Conservation (phyloP, 768 basidiomycete species). For the Boletellus ananas region DNA sequence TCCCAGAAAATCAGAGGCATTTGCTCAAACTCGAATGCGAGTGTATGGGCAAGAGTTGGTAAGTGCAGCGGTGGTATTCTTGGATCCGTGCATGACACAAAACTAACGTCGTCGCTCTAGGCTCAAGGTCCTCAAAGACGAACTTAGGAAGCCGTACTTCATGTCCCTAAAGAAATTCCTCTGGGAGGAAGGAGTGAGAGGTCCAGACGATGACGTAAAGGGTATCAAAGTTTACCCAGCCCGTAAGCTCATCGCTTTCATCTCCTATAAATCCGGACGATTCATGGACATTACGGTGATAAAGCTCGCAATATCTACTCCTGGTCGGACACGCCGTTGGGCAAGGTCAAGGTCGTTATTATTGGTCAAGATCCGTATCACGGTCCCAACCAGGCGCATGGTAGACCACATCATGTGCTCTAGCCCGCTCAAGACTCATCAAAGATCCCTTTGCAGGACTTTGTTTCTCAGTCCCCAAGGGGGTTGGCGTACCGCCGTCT, state of each 20-base stretch:
- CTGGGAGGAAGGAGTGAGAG: constrained; percentile 59
- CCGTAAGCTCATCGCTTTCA: constrained; percentile 45
- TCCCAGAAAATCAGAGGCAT: constrained; percentile 54
- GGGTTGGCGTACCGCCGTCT: constrained; percentile 74
- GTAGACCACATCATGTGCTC: constrained; percentile 36
- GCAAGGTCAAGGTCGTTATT: constrained; percentile 83
- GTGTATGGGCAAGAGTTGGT: constrained; percentile 74
- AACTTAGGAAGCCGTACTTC: constrained; percentile 77
- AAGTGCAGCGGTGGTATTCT: constrained; percentile 1
- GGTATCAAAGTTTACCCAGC: constrained; percentile 70
- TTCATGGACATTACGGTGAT: constrained; percentile 13
- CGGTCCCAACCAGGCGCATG: constrained; percentile 77
- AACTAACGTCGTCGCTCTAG: constrained; percentile 34
- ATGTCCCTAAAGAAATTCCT: constrained; percentile 66
- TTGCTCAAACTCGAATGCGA: constrained; percentile 68
- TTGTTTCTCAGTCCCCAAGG: constrained; percentile 86
- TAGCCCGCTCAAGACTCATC: constrained; percentile 9
- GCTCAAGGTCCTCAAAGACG: constrained; percentile 71
- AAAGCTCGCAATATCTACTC: constrained; percentile 82
- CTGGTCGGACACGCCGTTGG: constrained; percentile 87
- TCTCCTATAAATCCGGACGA: constrained; percentile 6
- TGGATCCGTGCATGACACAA: not conserved
- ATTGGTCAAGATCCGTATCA: constrained; percentile 91
- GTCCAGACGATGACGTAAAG: constrained; percentile 43
- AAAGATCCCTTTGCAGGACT: constrained; percentile 47